Evolutionary conservation across 1,284 basidiomycete species (phyloP).

Genomic region (Chalciporus sp.): DNA sequence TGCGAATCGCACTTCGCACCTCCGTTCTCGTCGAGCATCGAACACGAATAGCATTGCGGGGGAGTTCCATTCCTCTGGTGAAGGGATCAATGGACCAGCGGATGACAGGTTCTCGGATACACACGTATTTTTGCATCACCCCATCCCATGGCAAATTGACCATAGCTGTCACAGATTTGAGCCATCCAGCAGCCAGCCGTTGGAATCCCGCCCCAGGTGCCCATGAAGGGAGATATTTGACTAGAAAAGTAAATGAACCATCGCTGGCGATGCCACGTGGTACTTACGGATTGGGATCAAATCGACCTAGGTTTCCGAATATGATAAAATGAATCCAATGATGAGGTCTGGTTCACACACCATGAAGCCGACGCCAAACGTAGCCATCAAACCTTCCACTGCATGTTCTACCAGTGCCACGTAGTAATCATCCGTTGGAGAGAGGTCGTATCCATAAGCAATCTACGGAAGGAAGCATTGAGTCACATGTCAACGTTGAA

Average conservation of each 20-base stretch:
- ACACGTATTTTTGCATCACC: conserved; percentile 6
- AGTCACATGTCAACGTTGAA: neutral
- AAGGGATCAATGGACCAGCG: neutral
- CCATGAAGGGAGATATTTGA: conserved; percentile 11
- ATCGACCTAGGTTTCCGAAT: neutral
- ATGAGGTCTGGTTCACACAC: neutral
- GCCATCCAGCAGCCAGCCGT: conserved; percentile 3
- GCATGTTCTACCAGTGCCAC: conserved; percentile 4
- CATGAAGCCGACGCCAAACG: conserved; percentile 8
- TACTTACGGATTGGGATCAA: conserved; percentile 3
- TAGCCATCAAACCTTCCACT: conserved; percentile 6
- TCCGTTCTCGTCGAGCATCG: conserved; percentile 8
- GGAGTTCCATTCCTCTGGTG: neutral
- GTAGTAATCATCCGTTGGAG: conserved; percentile 1
- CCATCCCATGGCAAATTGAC: conserved; percentile 8
- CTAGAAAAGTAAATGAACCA: neutral
- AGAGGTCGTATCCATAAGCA: conserved; percentile 4
- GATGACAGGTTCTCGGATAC: neutral
- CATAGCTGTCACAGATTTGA: conserved; percentile 5
- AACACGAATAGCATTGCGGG: neutral
- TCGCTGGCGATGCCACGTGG: neutral
- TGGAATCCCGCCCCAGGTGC: conserved; percentile 4
- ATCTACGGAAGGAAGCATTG: neutral
- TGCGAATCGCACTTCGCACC: neutral
- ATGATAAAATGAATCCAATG: neutral